Base-by-base conservation (phyloP, 73 alveolate genomes). In the Uronychia binucleata region DNA sequence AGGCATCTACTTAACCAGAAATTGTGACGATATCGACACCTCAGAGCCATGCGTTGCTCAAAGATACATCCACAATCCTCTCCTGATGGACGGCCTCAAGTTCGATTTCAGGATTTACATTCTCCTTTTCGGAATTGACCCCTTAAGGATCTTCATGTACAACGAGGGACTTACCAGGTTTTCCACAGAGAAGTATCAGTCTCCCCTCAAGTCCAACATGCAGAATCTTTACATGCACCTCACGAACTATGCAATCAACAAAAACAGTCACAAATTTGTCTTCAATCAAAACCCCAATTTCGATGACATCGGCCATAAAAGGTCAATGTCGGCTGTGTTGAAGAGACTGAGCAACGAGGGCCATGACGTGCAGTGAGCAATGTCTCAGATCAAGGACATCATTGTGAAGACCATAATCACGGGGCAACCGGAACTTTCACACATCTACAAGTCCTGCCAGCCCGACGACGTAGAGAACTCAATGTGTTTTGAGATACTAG, bases 81-180 rank as follows among this genome's bases (percentile, higher is more conserved):
- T 92, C 91, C 85, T 96, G 83, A 75, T 96, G 58, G 97, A 94
- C 77, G 99, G 98, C 77, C 89, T 82, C 89, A 96, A 96, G 87
- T 96, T 96, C 76, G 99, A 96, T 80, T 81, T 96, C 81, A 92
- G 99, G 84, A 96, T 96, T 57, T 96, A 96, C 79, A 95, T 94
- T 30, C 75, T 93, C 35, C 84, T 90, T 31, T 80, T 91, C 27
- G 79, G 92, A 32, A 93, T 90, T 33, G 94, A 87, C 0, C 97
- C 97, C 0, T n/a, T 91, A 25, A 86, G 86, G 57, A 78, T 86
- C 34, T 91, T 46, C 74, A 26, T 91, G 57, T 83, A 86, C 77
- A 83, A 91, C 27, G 93, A 91, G 74, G 96, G 96, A 59, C 34
- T 91, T 1, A 92, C 96, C 0, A 86, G 96, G 80, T 91, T 91